These are phyloP conservation scores for Linnemannia elongata DNA, from an alignment of 192 early-diverging fungal genomes.

Conservation along the genomic window DNA sequence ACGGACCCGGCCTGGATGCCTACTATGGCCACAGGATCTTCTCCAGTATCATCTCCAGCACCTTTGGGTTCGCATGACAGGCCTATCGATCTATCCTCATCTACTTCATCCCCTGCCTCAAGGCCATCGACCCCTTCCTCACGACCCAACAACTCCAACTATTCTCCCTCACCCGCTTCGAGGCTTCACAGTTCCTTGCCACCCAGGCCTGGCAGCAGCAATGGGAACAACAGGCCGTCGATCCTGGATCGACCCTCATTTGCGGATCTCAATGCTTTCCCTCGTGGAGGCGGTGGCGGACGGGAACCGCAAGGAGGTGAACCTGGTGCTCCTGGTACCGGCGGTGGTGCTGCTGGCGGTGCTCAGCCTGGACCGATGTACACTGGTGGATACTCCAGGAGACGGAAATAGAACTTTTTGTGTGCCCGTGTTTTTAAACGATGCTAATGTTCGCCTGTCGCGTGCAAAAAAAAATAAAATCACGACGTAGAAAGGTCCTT, in stretches of 20 bases:
- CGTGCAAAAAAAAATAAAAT: not conserved
- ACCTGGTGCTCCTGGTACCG: not conserved
- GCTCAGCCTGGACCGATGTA: constrained; percentile 37
- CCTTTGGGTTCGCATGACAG: not conserved
- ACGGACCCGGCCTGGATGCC: not conserved
- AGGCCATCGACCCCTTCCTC: not conserved
- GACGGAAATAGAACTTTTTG: constrained; percentile 7
- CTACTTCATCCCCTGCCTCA: not conserved
- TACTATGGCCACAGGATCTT: not conserved
- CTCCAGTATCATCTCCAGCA: not conserved
- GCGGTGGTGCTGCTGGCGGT: not conserved
- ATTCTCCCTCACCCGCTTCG: not conserved
- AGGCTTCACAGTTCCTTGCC: not conserved
- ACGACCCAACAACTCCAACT: constrained; percentile 2
- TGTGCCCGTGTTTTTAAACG: not conserved
- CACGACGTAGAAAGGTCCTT: too few species aligned
- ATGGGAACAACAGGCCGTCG: not conserved
- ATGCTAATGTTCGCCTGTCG: too few species aligned
- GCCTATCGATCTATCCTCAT: not conserved
- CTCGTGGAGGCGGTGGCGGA: constrained; percentile 13
- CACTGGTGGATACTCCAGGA: constrained; percentile 32
- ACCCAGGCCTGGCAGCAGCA: not conserved
- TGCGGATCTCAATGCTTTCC: constrained; percentile 47
- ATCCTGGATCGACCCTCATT: constrained; percentile 20
- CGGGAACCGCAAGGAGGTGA: not conserved